These are phyloP conservation scores for Solanum ossicruentum DNA, from an alignment of 257 asterid species.

Conservation along the genomic window DNA sequence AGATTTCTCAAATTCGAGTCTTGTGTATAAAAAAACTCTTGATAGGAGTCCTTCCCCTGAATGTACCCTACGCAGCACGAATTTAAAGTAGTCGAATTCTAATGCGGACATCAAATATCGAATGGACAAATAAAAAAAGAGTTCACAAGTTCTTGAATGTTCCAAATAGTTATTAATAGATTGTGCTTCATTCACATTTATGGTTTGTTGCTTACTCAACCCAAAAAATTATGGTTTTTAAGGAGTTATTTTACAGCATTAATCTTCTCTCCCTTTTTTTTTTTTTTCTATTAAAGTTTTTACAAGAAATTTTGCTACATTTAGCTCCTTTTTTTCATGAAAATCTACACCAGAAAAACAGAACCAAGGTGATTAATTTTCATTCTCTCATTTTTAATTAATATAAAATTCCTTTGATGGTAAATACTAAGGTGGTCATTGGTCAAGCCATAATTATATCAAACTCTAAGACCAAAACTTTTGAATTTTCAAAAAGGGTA, in stretches of 20 bases:
- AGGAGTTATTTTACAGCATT: not conserved
- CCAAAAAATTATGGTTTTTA: not conserved
- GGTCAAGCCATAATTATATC: not conserved
- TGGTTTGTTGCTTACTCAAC: not conserved
- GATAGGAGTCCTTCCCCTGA: too few species aligned
- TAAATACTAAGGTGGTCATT: not conserved
- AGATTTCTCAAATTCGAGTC: too few species aligned
- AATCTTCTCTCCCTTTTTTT: not conserved
- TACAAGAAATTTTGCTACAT: not conserved
- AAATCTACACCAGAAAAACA: not conserved
- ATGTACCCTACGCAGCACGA: too few species aligned
- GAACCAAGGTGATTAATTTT: not conserved
- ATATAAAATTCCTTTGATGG: not conserved
- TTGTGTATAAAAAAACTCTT: too few species aligned
- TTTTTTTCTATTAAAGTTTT: not conserved
- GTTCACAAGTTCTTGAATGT: not conserved
- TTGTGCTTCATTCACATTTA: not conserved
- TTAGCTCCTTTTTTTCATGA: not conserved
- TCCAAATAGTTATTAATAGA: not conserved
- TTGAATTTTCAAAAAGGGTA: conserved; percentile 19
- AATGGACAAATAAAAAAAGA: too few species aligned
- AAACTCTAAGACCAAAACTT: not conserved
- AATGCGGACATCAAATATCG: too few species aligned
- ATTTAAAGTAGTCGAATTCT: too few species aligned
- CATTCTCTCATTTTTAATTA: not conserved